Base-by-base conservation (phyloP, 495 filamentous ascomycete species). In the Evernia prunastri region DNA sequence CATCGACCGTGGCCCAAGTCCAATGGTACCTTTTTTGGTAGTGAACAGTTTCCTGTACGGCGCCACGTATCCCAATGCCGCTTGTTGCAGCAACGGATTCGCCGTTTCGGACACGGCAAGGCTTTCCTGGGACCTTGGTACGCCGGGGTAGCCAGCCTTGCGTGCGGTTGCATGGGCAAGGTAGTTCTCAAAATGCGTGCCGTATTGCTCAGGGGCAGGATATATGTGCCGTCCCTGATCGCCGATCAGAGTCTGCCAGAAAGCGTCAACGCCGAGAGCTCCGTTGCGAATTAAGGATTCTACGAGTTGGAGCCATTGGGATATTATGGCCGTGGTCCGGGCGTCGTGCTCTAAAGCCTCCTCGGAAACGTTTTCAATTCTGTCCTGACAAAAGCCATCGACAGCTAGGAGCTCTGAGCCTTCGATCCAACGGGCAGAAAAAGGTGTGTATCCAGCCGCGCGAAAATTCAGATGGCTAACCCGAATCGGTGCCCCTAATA, bases 1-100 rank as follows among this genome's bases (percentile, higher is more conserved):
- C 56, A 66, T 54, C 15, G 65, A 65, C 33, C 56, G 40, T 42
- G 67, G 67, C n/a, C 64, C 67, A 35, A 62, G 61, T 10, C 69
- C 67, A 25, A 71, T 58, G 17, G 60, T 36, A 59, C 47, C 58
- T 15, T 54, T 59, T 25, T 35, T 59, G 13, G 59, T 63, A 12
- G 64, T 58, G 39, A 69, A 69, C 10, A 59, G 54, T 12, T 54
- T 61, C 40, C 60, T 47, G 35, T 54, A 12, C 39, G 60, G 45
- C 29, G 60, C 33, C 17, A 61, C 47, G 23, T 61, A 61, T 53
- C 45, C 60, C 31, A 54, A 39, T 23, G 45, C 35, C 37, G 45
- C 45, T 61, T 54, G 60, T 18, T 61, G 11, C 10, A 53, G 31
- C 36, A 61, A 61, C 29, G 59, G 42, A 51, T 37, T 33, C 25